These are phyloP conservation scores for Scolecobasidium constrictum DNA, from an alignment of 2,329 filamentous ascomycete species.

Conservation along the genomic window DNA sequence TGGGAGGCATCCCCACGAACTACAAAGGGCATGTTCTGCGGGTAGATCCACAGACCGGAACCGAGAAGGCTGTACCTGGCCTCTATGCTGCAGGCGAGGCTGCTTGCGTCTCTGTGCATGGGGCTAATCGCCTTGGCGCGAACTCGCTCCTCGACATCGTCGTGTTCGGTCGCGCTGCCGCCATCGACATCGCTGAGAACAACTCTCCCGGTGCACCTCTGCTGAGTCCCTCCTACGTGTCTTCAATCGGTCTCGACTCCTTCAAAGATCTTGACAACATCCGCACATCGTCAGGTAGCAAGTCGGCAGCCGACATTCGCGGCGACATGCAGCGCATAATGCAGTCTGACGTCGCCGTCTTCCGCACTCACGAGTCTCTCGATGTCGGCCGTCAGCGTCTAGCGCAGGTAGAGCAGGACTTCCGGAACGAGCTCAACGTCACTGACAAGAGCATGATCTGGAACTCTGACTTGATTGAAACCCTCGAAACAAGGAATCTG, in stretches of 20 bases:
- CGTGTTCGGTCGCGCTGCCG: constrained; percentile 38
- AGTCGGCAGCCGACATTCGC: constrained; percentile 26
- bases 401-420: constrained; percentile 24
- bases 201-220: constrained; percentile 25
- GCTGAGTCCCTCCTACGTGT: constrained; percentile 19
- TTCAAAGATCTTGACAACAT: constrained; percentile 25
- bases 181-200: constrained; percentile 29
- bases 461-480: constrained; percentile 39
- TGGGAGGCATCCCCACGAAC: constrained; percentile 41
- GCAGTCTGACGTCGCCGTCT: constrained; percentile 36
- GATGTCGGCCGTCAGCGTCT: constrained; percentile 22
- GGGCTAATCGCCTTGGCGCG: constrained; percentile 37
- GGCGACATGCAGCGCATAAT: constrained; percentile 35
- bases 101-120: constrained; percentile 39
- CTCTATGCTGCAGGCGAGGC: constrained; percentile 39
- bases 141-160: constrained; percentile 40
- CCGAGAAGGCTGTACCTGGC: constrained; percentile 32
- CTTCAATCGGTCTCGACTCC: constrained; percentile 24
- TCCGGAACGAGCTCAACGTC: constrained; percentile 24
- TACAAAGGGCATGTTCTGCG: constrained; percentile 37
- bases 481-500: constrained; percentile 35
- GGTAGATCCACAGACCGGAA: constrained; percentile 23
- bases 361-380: constrained; percentile 30
- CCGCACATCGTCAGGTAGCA: constrained; percentile 26
- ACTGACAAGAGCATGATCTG: constrained; percentile 36